Base-by-base conservation (phyloP, 768 basidiomycete species). In the Serendipita sp. region DNA sequence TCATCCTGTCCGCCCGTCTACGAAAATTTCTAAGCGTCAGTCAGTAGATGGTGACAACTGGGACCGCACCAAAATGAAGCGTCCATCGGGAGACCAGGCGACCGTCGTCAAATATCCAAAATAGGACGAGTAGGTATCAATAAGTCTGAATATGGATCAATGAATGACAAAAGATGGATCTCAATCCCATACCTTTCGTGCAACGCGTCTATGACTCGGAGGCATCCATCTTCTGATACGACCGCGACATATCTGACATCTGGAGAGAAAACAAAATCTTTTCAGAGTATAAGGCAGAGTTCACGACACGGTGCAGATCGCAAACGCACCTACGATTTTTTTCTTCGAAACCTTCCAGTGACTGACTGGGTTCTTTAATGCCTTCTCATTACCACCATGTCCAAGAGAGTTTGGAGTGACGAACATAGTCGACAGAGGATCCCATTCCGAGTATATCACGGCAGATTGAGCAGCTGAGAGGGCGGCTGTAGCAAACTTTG, bases 1-100 rank as follows among this genome's bases (percentile, higher is more conserved):
- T 99, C 96, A 69, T 99, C 96, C 76, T 99, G 94, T 0, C 96
- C 96, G 13, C 94, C 96, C 1, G 91, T 90, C 89, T 93, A 67
- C 17, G 13, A 53, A 11, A 26, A 38, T 53, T 43, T 44, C 51
- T 34, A 64, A 48, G 61, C n/a, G 24, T n/a, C n/a, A n/a, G n/a
- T n/a, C n/a, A n/a, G 14, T 3, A 26, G 44, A 14, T 45, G n/a
- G 24, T 51, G 22, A 61, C 2, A 11, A 22, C 62, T 67, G 64
- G 61, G 31, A n/a, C 51, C 67, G 58, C 71, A 88, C 91, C 64
- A 96, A 73, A 51, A 99, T 86, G 70, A 95, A 97, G 20, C 94
- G 82, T 13, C 91, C 90, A 71, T 98, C 94, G 0, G 93, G 93
- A 2, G 92, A 94, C 93, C 94, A 98, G 0, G 90, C 83, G 1